Evolutionary conservation across 2,329 filamentous ascomycete species (phyloP).

Genomic region (Microdochium bolleyi): DNA sequence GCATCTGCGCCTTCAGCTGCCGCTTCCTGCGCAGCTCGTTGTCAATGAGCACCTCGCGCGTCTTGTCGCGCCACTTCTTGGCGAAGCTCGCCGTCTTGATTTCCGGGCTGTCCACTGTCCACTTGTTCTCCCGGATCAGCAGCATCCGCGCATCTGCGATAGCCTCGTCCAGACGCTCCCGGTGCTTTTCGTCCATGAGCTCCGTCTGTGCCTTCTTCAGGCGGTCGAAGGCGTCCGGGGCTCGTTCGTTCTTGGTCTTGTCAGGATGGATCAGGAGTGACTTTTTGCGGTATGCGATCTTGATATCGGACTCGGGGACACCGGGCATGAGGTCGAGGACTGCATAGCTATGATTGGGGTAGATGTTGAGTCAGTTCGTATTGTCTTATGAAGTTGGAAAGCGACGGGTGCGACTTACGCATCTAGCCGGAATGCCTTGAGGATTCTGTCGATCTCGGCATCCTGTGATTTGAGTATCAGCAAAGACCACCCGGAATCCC

Average conservation of each 20-base stretch:
- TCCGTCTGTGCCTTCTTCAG: conserved; percentile 90
- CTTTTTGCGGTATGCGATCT: conserved; percentile 87
- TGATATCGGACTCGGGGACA: conserved; percentile 93
- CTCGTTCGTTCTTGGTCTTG: conserved; percentile 85
- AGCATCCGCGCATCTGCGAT: conserved; percentile 95
- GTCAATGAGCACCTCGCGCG: conserved; percentile 82
- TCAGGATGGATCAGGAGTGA: conserved; percentile 99
- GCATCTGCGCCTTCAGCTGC: conserved; percentile 89
- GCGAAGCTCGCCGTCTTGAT: conserved; percentile 77
- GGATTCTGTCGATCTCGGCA: conserved; percentile 89
- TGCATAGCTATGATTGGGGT: conserved; percentile 56
- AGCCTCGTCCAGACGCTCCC: conserved; percentile 79
- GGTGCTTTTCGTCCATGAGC: conserved; percentile 90
- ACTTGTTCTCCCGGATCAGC: conserved; percentile 88
- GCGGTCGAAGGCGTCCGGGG: conserved; percentile 92
- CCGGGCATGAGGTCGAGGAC: conserved; percentile 94
- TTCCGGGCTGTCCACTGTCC: conserved; percentile 82
- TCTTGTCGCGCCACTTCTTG: conserved; percentile 82
- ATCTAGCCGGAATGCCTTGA: conserved; percentile 75
- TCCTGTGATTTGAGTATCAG: conserved; percentile 47
- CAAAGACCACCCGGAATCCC: not conserved
- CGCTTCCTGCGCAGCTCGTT: conserved; percentile 78
- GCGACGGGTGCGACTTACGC: conserved; percentile 38
- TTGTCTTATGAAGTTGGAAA: too few species aligned
- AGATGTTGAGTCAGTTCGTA: too few species aligned